Base-by-base conservation (phyloP, 2,329 filamentous ascomycete genomes). In the Sporothrix sp. region DNA sequence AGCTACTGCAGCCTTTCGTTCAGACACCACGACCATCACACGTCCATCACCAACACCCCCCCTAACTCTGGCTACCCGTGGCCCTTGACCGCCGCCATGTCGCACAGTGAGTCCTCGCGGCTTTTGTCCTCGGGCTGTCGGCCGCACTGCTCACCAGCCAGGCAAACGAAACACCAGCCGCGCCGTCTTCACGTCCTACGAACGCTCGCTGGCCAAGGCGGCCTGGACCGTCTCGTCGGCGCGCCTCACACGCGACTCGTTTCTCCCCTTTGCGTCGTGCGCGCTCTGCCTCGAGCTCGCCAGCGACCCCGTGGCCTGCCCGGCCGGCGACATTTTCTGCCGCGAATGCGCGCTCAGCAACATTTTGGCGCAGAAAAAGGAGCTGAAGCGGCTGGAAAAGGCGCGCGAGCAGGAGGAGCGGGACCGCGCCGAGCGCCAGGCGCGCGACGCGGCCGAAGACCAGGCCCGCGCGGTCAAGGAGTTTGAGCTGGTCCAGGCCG, bases 291-390 rank as follows among this genome's bases (percentile, higher is more conserved):
- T 97, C 14, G 79, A 89, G 53, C 78, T 84, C 7, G 85, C 90
- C 18, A 79, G 84, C 27, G 80, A 88, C 42, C 90, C 93, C 1
- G 88, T 96, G 32, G 82, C 87, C 20, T 97, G 91, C 66, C 72
- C 78, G 3, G 78, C 82, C 57, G 91, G 91, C 54, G 90, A 97
- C 66, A 74, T 98, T 13, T 97, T 97, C 71, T 98, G 91, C 66
- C 82, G 88, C 59, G 93, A 97, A 70, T 98, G 91, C 69, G 90
- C 89, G 8, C 79, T 97, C 48, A 82, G 74, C 58, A 95, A 97
- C 61, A 81, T 98, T n/a, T 74, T 97, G 1, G 78, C 88, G 1
- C 91, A 98, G 67, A 84, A 87, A 59, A 86, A 90, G 68, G 93
- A 97, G 63, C 90, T 95, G 57, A 93, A 89, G 64, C 79, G 93